Evolutionary conservation across 2,329 filamentous ascomycete species (phyloP).

Genomic region (Colletotrichum acutatum): DNA sequence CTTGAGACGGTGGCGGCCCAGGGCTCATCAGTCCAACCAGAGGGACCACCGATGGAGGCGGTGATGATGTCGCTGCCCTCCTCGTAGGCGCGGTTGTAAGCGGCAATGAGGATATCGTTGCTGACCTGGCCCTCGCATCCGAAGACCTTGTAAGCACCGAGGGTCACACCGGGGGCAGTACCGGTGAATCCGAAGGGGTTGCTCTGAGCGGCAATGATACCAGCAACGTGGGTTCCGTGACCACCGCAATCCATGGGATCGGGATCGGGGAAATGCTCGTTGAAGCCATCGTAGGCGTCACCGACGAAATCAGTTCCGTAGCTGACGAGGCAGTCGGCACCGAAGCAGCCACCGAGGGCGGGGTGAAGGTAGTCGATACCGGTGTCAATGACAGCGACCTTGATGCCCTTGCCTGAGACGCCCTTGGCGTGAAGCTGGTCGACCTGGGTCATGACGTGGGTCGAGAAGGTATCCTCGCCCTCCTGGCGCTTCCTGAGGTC

Average conservation of each 20-base stretch:
- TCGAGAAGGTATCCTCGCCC: constrained; percentile 48
- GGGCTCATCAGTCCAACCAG: constrained; percentile 63
- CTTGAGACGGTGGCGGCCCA: constrained; percentile 62
- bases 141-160: constrained; percentile 69
- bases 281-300: constrained; percentile 56
- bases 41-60: constrained; percentile 61
- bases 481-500: constrained; percentile 46
- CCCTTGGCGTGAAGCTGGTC: constrained; percentile 62
- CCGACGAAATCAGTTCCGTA: constrained; percentile 69
- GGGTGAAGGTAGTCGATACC: constrained; percentile 72
- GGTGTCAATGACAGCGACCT: constrained; percentile 64
- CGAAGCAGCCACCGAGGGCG: constrained; percentile 73
- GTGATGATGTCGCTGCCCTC: constrained; percentile 69
- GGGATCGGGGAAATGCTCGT: constrained; percentile 54
- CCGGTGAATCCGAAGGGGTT: constrained; percentile 66
- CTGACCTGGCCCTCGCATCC: constrained; percentile 62
- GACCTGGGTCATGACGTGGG: constrained; percentile 67
- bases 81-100: constrained; percentile 69
- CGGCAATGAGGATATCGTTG: constrained; percentile 68
- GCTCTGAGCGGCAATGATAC: constrained; percentile 69
- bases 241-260: constrained; percentile 68
- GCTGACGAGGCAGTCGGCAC: constrained; percentile 65
- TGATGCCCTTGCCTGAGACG: constrained; percentile 61
- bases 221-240: constrained; percentile 71
- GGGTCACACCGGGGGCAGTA: constrained; percentile 64